Conservation (phyloP, 2,329 filamentous ascomycete species). For the Thelonectria olida region DNA sequence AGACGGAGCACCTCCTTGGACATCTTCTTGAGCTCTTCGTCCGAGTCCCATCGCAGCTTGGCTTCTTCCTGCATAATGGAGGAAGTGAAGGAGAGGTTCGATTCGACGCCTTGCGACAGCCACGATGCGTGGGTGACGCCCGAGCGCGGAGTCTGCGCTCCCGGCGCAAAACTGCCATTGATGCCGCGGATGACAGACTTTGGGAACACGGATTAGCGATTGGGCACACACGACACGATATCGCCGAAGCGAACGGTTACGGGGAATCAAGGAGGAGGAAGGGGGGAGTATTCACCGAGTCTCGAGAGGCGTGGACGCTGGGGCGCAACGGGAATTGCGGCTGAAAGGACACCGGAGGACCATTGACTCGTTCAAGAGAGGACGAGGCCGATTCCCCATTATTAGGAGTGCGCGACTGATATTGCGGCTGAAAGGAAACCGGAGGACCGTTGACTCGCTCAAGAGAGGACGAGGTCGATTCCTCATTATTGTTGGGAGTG, state of each 20-base stretch:
- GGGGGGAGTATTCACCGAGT: constrained; percentile 39
- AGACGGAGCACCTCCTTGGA: constrained; percentile 49
- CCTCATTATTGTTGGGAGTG: constrained; percentile 4
- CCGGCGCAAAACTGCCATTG: constrained; percentile 43
- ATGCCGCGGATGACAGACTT: constrained; percentile 48
- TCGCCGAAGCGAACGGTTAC: not conserved
- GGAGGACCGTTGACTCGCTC: constrained; percentile 26
- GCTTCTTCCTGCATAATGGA: constrained; percentile 50
- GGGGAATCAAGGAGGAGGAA: not conserved
- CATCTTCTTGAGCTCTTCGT: constrained; percentile 50
- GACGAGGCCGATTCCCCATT: constrained; percentile 20
- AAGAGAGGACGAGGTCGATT: constrained; percentile 26
- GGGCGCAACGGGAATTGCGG: constrained; percentile 24
- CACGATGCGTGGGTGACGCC: constrained; percentile 43
- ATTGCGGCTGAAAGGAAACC: constrained; percentile 16
- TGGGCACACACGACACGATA: not conserved
- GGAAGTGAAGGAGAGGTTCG: constrained; percentile 47
- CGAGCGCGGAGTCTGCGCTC: constrained; percentile 44
- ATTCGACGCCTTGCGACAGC: constrained; percentile 45
- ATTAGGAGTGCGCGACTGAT: too few relatives aligned
- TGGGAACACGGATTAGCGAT: constrained; percentile 5
- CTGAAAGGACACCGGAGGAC: constrained; percentile 26
- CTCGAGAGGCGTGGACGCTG: constrained; percentile 34
- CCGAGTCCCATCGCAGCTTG: constrained; percentile 51
- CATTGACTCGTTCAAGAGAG: constrained; percentile 12